Conservation (phyloP, 441 rosid species). For the Euphorbia schlechtendalii region DNA sequence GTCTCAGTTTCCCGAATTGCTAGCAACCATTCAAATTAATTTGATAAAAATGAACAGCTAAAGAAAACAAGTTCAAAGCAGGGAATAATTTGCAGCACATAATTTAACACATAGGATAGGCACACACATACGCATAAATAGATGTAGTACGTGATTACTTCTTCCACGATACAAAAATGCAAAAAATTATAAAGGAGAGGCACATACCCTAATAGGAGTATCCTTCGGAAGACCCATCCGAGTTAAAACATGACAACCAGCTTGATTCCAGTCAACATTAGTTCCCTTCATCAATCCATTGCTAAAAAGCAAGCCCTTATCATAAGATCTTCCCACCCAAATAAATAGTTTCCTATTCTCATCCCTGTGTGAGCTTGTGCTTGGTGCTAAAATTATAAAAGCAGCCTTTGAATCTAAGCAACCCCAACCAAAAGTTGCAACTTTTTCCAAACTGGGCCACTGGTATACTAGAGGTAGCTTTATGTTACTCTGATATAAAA, state of each 20-base stretch:
- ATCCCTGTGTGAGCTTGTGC: slow-evolving; percentile 37
- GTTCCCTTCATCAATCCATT: slow-evolving; percentile 28
- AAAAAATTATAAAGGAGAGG: slow-evolving; percentile 12
- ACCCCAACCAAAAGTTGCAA: slow-evolving; percentile 32
- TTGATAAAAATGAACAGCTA: not conserved
- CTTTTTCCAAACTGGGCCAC: slow-evolving; percentile 73
- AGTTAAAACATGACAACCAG: slow-evolving; percentile 47
- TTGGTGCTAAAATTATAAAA: slow-evolving; percentile 44
- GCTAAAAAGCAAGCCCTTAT: slow-evolving; percentile 34
- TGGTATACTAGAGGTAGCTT: slow-evolving; percentile 40
- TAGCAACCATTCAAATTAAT: not conserved
- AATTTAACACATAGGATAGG: not conserved
- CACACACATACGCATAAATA: not conserved
- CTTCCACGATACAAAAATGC: not conserved
- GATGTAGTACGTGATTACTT: not conserved
- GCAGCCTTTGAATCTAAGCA: slow-evolving; percentile 61
- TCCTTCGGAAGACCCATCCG: slow-evolving; percentile 57
- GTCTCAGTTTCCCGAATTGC: not conserved
- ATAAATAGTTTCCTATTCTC: slow-evolving; percentile 50
- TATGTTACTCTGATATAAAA: slow-evolving; percentile 22
- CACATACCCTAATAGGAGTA: slow-evolving; percentile 53
- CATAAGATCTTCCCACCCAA: slow-evolving; percentile 75
- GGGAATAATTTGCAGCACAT: not conserved
- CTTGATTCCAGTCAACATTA: slow-evolving; percentile 52
- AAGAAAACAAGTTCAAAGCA: not conserved